Conservation (phyloP, 2,329 filamentous ascomycete genomes). For the Zymoseptoria ardabiliae region DNA sequence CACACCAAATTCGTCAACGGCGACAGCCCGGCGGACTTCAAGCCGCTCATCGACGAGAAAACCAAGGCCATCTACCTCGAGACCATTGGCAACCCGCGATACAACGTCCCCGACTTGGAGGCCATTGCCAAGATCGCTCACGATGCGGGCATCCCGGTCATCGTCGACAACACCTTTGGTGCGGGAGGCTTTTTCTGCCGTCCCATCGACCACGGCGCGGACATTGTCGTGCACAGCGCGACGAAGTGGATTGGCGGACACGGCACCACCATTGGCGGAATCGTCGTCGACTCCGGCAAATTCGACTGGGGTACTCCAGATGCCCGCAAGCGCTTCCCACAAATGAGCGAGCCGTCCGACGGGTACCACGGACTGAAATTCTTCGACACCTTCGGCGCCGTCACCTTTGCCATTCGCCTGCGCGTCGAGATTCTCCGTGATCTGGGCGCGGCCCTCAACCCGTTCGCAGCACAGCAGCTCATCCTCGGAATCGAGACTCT, state of each 20-base stretch:
- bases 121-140: constrained; percentile 76
- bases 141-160: constrained; percentile 51
- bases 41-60: constrained; percentile 76
- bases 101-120: constrained; percentile 88
- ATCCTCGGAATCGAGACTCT: constrained; percentile 85
- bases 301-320: constrained; percentile 87
- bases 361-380: constrained; percentile 93
- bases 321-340: constrained; percentile 63
- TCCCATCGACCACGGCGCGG: constrained; percentile 82
- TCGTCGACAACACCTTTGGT: constrained; percentile 91
- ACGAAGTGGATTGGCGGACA: constrained; percentile 98
- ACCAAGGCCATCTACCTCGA: constrained; percentile 91
- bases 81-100: constrained; percentile 87
- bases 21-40: constrained; percentile 72
- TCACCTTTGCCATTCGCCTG: constrained; percentile 75
- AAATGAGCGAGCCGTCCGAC: constrained; percentile 80
- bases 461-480: constrained; percentile 88
- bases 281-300: constrained; percentile 80
- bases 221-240: constrained; percentile 89
- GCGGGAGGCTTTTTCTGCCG: constrained; percentile 82
- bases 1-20: constrained; percentile 79
- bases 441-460: constrained; percentile 73
- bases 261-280: constrained; percentile 76
- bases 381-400: constrained; percentile 80
- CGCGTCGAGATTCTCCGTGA: constrained; percentile 88